Percentiles rank a stretch among this genome's conserved stretches.
Evolutionary conservation across 768 basidiomycete genomes (phyloP).

Genomic region (Tricholoma flavovirens): DNA sequence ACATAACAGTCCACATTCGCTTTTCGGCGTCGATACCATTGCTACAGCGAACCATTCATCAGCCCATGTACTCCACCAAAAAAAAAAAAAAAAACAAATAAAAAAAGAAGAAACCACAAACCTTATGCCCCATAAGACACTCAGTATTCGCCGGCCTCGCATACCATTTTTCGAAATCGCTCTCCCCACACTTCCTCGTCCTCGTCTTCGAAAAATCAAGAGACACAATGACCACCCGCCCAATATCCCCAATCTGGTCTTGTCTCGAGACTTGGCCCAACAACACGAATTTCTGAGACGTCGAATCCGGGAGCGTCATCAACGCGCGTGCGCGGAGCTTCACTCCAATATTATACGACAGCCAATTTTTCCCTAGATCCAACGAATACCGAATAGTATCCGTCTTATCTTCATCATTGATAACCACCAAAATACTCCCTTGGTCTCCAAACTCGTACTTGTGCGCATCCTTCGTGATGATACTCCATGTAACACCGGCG

Average conservation of each 20-base stretch:
- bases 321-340: slow-evolving; percentile 68
- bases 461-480: slow-evolving; percentile 69
- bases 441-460: slow-evolving; percentile 96
- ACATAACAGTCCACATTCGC: slow-evolving; percentile 82
- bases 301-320: slow-evolving; percentile 91
- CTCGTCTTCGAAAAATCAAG: slow-evolving; percentile 78
- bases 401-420: slow-evolving; percentile 80
- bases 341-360: slow-evolving; percentile 55
- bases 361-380: slow-evolving; percentile 80
- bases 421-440: slow-evolving; percentile 71
- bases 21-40: slow-evolving; percentile 92
- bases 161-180: slow-evolving; percentile 87
- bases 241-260: slow-evolving; percentile 46
- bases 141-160: slow-evolving; percentile 60
- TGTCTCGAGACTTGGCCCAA: slow-evolving; percentile 68
- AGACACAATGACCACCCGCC: slow-evolving; percentile 65
- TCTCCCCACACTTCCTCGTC: slow-evolving; percentile 57
- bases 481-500: slow-evolving; percentile 81
- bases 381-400: slow-evolving; percentile 71
- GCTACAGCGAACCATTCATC: slow-evolving; percentile 39
- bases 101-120: slow-evolving; percentile 27
- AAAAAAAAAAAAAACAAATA: too few species aligned
- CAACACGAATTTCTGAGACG: slow-evolving; percentile 92
- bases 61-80: not conserved
- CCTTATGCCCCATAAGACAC: slow-evolving; percentile 95